These are phyloP conservation scores for Magnaporthales sp. DNA, from an alignment of 2,329 filamentous ascomycete species.

Conservation along the genomic window DNA sequence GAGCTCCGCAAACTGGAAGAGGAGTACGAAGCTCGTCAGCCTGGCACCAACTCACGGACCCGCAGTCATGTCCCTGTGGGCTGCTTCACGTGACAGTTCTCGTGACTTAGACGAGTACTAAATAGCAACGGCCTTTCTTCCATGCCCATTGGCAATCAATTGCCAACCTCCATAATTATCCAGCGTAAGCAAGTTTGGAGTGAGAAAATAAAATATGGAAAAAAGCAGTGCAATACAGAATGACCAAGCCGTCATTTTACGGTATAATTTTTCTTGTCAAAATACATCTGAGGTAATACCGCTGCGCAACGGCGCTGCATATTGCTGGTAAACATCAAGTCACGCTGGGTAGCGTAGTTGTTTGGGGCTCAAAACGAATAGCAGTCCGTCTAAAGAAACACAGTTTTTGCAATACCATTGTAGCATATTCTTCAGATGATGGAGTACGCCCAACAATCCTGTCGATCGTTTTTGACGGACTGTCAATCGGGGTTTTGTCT, in stretches of 20 bases:
- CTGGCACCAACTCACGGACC: neutral
- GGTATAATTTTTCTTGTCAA: neutral
- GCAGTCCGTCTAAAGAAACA: neutral
- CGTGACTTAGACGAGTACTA: neutral
- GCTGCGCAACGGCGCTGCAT: neutral
- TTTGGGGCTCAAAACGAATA: neutral
- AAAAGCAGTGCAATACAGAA: neutral
- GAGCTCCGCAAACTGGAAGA: neutral
- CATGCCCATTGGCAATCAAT: no score
- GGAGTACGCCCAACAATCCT: neutral
- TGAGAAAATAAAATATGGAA: neutral
- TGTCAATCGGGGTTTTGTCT: neutral
- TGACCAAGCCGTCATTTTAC: neutral
- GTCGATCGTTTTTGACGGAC: neutral
- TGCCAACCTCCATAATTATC: neutral
- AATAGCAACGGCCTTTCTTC: no score
- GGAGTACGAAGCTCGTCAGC: neutral
- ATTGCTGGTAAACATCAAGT: neutral
- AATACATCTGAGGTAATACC: neutral
- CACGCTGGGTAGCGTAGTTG: neutral
- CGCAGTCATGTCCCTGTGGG: neutral
- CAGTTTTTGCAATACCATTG: neutral
- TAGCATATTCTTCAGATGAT: neutral
- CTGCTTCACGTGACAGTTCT: neutral
- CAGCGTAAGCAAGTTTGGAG: neutral